Evolutionary conservation across 345 rosid species (phyloP).

Genomic region (Eutrema japonicum): DNA sequence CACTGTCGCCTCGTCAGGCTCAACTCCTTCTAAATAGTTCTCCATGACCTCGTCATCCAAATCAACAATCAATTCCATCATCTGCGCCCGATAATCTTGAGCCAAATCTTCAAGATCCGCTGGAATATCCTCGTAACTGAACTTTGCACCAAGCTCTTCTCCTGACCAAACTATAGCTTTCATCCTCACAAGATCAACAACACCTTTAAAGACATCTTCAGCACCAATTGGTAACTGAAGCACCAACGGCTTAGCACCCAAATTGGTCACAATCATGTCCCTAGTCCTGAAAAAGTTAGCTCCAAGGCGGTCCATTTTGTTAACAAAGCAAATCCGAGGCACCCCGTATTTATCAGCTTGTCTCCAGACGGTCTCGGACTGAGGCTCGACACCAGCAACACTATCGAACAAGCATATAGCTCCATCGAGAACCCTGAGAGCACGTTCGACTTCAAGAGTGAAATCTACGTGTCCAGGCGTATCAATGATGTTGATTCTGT

Average conservation of each 20-base stretch:
- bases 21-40: conserved; percentile 86
- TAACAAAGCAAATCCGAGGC: conserved; percentile 94
- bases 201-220: conserved; percentile 79
- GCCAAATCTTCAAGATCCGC: conserved; percentile 79
- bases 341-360: conserved; percentile 99
- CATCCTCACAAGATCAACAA: conserved; percentile 87
- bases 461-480: conserved; percentile 97
- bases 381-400: conserved; percentile 99
- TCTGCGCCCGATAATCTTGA: conserved; percentile 65
- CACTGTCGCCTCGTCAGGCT: conserved; percentile 84
- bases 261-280: conserved; percentile 89
- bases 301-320: conserved; percentile 97
- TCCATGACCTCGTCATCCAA: conserved; percentile 94
- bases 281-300: conserved; percentile 94
- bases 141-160: conserved; percentile 97
- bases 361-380: conserved; percentile 99
- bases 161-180: conserved; percentile 92
- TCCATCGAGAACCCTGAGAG: conserved; percentile 92
- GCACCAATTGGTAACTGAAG: conserved; percentile 89
- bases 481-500: conserved; percentile 92
- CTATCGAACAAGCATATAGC: conserved; percentile 97
- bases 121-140: conserved; percentile 74
- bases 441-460: conserved; percentile 97
- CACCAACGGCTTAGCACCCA: conserved; percentile 95
- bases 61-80: conserved; percentile 77